Evolutionary conservation across 192 early-diverging fungal species (phyloP).

Genomic region (Backusella parvicylindrica): DNA sequence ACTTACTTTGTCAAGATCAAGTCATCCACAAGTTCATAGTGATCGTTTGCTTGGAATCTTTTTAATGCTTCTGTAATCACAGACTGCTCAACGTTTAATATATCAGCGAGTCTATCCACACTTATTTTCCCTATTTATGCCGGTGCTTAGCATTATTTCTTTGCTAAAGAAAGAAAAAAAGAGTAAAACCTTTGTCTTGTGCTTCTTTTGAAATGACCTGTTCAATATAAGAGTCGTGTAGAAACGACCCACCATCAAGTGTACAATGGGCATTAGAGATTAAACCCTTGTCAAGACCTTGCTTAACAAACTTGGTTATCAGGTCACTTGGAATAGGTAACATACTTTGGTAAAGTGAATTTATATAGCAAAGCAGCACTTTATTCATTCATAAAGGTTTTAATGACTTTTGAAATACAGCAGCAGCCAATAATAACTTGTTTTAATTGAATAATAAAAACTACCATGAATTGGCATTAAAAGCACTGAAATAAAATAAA

Average conservation of each 20-base stretch:
- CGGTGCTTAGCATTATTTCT: neutral
- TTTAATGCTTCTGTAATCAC: neutral
- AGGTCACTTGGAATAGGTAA: neutral
- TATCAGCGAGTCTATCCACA: neutral
- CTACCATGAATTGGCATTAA: too few species aligned
- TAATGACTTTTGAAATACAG: too few species aligned
- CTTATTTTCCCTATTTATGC: neutral
- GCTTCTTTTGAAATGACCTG: neutral
- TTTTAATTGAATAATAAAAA: too few species aligned
- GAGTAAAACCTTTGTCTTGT: neutral
- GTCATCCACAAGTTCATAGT: neutral
- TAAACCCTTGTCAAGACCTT: neutral
- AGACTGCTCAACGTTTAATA: neutral
- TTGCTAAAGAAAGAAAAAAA: neutral
- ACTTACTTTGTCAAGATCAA: neutral
- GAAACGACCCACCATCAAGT: neutral
- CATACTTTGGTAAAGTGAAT: too few species aligned
- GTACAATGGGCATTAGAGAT: neutral
- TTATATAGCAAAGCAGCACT: too few species aligned
- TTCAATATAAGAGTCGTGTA: neutral
- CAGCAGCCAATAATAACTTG: too few species aligned
- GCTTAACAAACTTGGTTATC: neutral
- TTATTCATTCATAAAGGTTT: too few species aligned
- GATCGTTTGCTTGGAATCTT: neutral
- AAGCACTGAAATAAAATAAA: too few species aligned